Evolutionary conservation across 2,329 filamentous ascomycete species (phyloP), one percentile per base, ranked within the genome.

Genomic region (Exophiala bonariae): DNA sequence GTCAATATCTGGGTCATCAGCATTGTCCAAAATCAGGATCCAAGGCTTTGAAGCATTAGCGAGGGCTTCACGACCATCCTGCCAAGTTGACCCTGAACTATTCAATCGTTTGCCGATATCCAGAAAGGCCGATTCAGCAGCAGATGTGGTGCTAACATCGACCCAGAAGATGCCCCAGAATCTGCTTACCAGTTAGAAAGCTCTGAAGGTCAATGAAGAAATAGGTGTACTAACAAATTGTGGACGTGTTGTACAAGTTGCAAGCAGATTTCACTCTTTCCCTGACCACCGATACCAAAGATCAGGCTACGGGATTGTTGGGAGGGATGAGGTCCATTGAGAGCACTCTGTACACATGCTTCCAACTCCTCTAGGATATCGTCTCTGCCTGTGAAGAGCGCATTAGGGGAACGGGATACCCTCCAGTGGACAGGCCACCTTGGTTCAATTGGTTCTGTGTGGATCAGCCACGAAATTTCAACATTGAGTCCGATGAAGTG

Each of bases 131-230:
- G 41, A 44, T 41, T 61, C 56, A 8, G 63, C 61, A 9, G 44
- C 54, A 14, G 33, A 35, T 1, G 19, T n/a, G 43, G 42, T 59
- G 37, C 57, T 66, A 17, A 60, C 64, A 54, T 68, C 61, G 33
- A 69, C 59, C 61, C 62, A 66, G 49, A 69, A 69, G 17, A 69
- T 51, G 7, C 63, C 65, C 65, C 64, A 65, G 53, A 59, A 66
- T 20, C 48, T 56, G n/a, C n/a, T n/a, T 34, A 16, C 28, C 23
- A 16, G 37, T 60, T 33, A 60, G 43, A 41, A 14, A 46, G 26
- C 10, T 32, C n/a, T n/a, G n/a, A n/a, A n/a, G n/a, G n/a, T n/a
- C n/a, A n/a, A n/a, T 32, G 30, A 18, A 23, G 4, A 39, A 3
- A 39, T 2, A 10, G 26, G n/a, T 41, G 17, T 31, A 50, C 53